Evolutionary conservation across 192 early-diverging fungal species (phyloP).

Genomic region (Haplosporangium gracile): DNA sequence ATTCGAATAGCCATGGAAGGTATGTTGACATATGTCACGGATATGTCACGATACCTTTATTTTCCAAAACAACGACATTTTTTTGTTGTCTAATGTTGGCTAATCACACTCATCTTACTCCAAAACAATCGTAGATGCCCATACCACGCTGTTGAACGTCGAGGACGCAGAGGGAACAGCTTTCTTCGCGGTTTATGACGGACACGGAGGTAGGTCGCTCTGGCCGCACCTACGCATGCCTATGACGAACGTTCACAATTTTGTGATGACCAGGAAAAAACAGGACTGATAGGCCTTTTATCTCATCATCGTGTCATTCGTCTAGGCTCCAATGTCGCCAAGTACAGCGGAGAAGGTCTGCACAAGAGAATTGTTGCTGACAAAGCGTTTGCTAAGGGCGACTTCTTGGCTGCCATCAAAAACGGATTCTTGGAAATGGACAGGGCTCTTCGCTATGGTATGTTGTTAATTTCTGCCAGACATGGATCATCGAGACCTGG

Average conservation of each 20-base stretch:
- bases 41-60: conserved; percentile 1
- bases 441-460: conserved; percentile 80
- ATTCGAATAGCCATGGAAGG: conserved; percentile 41
- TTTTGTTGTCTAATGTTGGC: not conserved
- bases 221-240: not conserved
- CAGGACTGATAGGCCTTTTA: not conserved
- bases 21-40: conserved; percentile 4
- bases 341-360: conserved; percentile 83
- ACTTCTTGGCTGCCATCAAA: conserved; percentile 84
- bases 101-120: not conserved
- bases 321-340: conserved; percentile 80
- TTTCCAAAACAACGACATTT: not conserved
- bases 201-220: conserved; percentile 83
- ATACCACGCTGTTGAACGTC: conserved; percentile 86
- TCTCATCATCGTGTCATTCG: not conserved
- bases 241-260: not conserved
- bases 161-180: conserved; percentile 72
- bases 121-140: conserved; percentile 79
- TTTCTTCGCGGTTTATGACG: conserved; percentile 98
- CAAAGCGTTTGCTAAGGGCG: conserved; percentile 72
- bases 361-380: conserved; percentile 79
- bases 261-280: not conserved
- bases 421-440: conserved; percentile 88
- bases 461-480: not conserved
- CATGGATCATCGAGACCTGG: not conserved